Evolutionary conservation across 208 protist genomes (phyloP).

Genomic region (Phytomonas serpens): DNA sequence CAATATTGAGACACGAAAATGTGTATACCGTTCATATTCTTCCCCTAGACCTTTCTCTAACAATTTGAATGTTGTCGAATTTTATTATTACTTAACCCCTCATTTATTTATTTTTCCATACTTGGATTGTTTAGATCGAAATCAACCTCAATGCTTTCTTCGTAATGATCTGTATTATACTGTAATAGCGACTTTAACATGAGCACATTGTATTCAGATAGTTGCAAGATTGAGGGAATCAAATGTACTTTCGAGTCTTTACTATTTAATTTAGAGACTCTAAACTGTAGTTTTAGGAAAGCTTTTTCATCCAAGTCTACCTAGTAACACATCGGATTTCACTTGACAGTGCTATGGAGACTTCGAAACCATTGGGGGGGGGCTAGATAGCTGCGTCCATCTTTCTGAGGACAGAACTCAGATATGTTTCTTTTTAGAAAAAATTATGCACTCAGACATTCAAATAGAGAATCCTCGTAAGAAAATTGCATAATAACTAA

Average conservation of each 20-base stretch:
- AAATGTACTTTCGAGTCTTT: too few species aligned
- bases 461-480: not conserved
- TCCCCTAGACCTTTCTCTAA: not conserved
- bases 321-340: not conserved
- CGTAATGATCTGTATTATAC: not conserved
- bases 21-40: not conserved
- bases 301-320: too few species aligned
- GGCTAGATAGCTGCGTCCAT: not conserved
- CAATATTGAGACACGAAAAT: not conserved
- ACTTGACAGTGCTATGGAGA: not conserved
- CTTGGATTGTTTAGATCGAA: not conserved
- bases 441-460: not conserved
- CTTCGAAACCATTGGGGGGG: not conserved
- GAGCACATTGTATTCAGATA: too few species aligned
- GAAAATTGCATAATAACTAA: not conserved
- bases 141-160: not conserved
- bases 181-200: not conserved
- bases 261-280: too few species aligned
- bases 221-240: too few species aligned
- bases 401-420: not conserved
- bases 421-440: not conserved
- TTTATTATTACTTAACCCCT: too few species aligned
- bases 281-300: too few species aligned
- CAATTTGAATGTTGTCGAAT: too few species aligned
- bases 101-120: not conserved